Evolutionary conservation across 2,329 filamentous ascomycete genomes (phyloP).

Genomic region (Nemania bipapillata): DNA sequence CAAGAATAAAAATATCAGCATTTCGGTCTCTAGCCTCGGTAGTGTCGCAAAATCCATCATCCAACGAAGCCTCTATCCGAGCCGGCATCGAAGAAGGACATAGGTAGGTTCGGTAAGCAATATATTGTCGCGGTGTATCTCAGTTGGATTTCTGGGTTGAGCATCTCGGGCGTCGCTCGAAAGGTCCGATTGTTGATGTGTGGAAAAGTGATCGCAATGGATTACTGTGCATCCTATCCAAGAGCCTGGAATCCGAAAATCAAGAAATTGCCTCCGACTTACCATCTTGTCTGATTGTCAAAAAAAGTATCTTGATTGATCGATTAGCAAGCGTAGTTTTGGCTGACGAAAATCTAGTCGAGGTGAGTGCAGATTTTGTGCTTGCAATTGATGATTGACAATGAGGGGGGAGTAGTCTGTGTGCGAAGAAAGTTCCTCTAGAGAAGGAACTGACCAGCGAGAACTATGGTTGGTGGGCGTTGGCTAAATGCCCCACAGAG

Average conservation of each 20-base stretch:
- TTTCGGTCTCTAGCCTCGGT: constrained; percentile 39
- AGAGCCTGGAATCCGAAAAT: constrained; percentile 18
- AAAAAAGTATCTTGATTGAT: constrained; percentile 53
- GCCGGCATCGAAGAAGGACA: constrained; percentile 11
- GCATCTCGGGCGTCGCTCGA: constrained; percentile 5
- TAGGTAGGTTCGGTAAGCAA: not conserved
- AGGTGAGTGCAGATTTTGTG: constrained; percentile 60
- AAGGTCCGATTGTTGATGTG: constrained; percentile 23
- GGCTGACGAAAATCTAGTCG: constrained; percentile 64
- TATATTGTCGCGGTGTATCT: not conserved
- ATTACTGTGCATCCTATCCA: constrained; percentile 28
- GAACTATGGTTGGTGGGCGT: constrained; percentile 44
- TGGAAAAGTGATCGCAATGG: constrained; percentile 25
- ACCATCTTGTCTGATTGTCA: constrained; percentile 75
- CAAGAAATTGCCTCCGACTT: constrained; percentile 55
- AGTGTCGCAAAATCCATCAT: constrained; percentile 11
- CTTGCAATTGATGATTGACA: constrained; percentile 58
- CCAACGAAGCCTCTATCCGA: constrained; percentile 13
- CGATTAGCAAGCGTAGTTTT: constrained; percentile 60
- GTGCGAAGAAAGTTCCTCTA: constrained; percentile 56
- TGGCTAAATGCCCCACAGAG: constrained; percentile 36
- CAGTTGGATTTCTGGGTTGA: not conserved
- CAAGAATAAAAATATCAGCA: constrained; percentile 59
- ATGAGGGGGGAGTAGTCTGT: constrained; percentile 59
- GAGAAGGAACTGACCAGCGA: constrained; percentile 48